Evolutionary conservation across 1,284 basidiomycete species (phyloP).

Genomic region (Cerioporus squamosus): DNA sequence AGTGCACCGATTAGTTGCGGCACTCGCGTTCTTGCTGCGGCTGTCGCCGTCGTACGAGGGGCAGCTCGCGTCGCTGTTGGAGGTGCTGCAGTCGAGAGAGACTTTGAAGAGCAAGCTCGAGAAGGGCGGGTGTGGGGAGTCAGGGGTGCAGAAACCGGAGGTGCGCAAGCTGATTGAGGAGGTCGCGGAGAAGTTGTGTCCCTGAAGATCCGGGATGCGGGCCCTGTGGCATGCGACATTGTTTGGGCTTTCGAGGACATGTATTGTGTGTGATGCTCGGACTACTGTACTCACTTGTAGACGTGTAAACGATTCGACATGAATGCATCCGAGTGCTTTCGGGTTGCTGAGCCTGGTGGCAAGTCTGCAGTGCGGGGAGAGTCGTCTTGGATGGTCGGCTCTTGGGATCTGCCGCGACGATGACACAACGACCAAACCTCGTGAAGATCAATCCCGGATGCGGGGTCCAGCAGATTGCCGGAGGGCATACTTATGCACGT

Average conservation of each 20-base stretch:
- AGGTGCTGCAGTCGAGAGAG: slow-evolving; percentile 68
- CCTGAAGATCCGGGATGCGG: slow-evolving; percentile 7
- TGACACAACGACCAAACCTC: slow-evolving; percentile 8
- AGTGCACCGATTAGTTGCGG: slow-evolving; percentile 83
- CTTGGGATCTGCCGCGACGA: background rate
- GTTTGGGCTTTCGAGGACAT: too few relatives aligned
- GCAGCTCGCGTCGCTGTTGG: slow-evolving; percentile 60
- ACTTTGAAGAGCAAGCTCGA: slow-evolving; percentile 57
- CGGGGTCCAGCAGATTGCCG: slow-evolving; percentile 22
- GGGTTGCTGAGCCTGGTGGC: too few relatives aligned
- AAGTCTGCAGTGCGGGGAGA: too few relatives aligned
- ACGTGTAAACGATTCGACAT: too few relatives aligned
- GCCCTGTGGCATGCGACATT: too few relatives aligned
- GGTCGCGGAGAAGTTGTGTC: slow-evolving; percentile 56
- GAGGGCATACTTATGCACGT: slow-evolving; percentile 9
- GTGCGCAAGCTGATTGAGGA: slow-evolving; percentile 67
- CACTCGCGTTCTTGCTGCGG: slow-evolving; percentile 74
- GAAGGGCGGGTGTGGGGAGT: slow-evolving; percentile 51
- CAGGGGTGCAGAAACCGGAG: slow-evolving; percentile 65
- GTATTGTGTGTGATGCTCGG: too few relatives aligned
- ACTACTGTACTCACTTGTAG: too few relatives aligned
- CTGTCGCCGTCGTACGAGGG: slow-evolving; percentile 66
- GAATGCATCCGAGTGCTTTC: too few relatives aligned
- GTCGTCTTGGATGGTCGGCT: background rate
- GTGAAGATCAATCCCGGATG: slow-evolving; percentile 20